Conservation (phyloP, 192 early-diverging fungal species). For the Backusella mclennaniae region DNA sequence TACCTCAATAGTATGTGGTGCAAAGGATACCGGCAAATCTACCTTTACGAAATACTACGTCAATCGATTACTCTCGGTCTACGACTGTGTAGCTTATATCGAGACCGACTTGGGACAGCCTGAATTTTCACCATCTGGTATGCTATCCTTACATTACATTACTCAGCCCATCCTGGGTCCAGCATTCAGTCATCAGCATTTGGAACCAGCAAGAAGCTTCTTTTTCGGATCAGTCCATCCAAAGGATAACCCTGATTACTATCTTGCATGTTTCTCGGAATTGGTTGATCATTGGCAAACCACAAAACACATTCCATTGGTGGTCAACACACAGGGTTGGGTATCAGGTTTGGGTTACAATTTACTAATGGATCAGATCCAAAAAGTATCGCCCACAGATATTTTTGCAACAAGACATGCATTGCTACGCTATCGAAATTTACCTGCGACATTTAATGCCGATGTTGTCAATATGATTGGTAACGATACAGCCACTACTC, state of each 20-base stretch:
- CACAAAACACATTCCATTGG: constrained; percentile 66
- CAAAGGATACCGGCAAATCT: constrained; percentile 87
- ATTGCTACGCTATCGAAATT: constrained; percentile 34
- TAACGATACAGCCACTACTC: neutral
- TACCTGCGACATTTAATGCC: constrained; percentile 43
- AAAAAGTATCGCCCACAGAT: constrained; percentile 61
- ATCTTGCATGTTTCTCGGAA: constrained; percentile 63
- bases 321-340: constrained; percentile 97
- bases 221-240: constrained; percentile 79
- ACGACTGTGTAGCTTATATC: constrained; percentile 73
- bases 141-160: constrained; percentile 77
- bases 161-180: constrained; percentile 74
- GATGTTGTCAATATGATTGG: neutral
- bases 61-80: constrained; percentile 77
- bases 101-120: constrained; percentile 94
- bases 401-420: constrained; percentile 58
- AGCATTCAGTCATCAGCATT: constrained; percentile 73
- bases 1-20: constrained; percentile 64
- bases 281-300: constrained; percentile 59
- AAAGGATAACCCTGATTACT: constrained; percentile 79
- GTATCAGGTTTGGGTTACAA: constrained; percentile 87
- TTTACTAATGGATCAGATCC: constrained; percentile 68
- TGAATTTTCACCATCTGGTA: constrained; percentile 81
- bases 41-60: constrained; percentile 75
- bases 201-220: constrained; percentile 60